Evolutionary conservation across 805 yeast genomes (phyloP).

Genomic region (Cyberlindnera euphorbiiphila): DNA sequence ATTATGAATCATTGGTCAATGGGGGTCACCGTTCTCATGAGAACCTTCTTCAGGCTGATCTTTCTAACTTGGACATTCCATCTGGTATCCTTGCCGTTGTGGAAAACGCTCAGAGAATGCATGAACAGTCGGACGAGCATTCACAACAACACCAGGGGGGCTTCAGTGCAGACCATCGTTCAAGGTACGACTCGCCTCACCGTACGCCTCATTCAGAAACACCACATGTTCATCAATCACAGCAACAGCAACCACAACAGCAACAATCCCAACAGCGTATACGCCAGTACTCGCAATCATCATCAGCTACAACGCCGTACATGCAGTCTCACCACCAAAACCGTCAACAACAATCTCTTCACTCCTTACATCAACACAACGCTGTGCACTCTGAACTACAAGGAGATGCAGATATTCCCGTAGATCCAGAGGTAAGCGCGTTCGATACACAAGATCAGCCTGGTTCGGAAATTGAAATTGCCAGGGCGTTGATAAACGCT

Average conservation of each 20-base stretch:
- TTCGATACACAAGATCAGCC: conserved; percentile 37
- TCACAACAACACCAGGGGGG: conserved; percentile 16
- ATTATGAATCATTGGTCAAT: conserved; percentile 16
- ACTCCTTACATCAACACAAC: conserved; percentile 5
- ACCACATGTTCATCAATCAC: conserved; percentile 3
- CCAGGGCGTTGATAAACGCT: conserved; percentile 62
- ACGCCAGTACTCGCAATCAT: conserved; percentile 4
- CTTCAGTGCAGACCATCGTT: background rate
- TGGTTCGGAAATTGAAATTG: conserved; percentile 60
- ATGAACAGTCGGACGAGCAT: conserved; percentile 20
- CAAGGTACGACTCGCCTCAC: background rate
- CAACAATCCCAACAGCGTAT: conserved; percentile 2
- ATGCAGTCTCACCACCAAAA: conserved; percentile 1
- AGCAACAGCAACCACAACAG: conserved; percentile 7
- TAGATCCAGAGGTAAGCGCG: conserved; percentile 56
- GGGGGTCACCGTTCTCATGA: conserved; percentile 18
- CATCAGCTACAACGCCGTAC: conserved; percentile 3
- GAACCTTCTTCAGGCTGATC: conserved; percentile 21
- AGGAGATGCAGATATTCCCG: conserved; percentile 40
- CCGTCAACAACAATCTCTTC: conserved; percentile 1
- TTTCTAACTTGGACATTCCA: conserved; percentile 25
- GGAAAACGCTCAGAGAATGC: conserved; percentile 46
- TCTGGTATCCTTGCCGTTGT: conserved; percentile 48
- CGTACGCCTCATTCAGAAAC: conserved; percentile 1
- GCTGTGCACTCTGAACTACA: too few relatives aligned